phyloP scores from a whole-genome alignment of 1,139 yeast genomes.

The Yamadazyma trypodendri region DNA sequence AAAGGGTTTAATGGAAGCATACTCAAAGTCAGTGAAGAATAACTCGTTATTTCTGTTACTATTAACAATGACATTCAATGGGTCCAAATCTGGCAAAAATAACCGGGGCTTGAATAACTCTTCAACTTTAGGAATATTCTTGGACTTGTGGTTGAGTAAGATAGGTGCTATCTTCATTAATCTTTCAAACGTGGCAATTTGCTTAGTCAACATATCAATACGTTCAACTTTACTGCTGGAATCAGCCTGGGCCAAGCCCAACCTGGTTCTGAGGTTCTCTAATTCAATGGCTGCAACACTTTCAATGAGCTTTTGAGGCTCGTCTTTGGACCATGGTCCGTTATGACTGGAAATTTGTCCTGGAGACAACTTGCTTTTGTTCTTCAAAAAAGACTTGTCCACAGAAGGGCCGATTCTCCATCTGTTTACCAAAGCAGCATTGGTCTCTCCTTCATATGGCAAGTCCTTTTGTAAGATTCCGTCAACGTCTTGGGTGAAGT shows the following conservation, averaged over 20 bases:
- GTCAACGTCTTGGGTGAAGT: conserved; percentile 63
- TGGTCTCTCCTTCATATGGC: conserved; percentile 66
- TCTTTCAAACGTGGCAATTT: conserved; percentile 59
- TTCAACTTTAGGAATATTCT: conserved; percentile 55
- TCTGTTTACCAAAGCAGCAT: conserved; percentile 55
- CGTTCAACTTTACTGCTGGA: conserved; percentile 45
- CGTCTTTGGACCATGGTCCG: conserved; percentile 75
- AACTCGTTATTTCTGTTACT: conserved; percentile 35
- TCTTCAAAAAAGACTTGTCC: conserved; percentile 75
- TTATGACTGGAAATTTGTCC: conserved; percentile 44
- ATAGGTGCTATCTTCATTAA: conserved; percentile 53
- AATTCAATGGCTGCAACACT: conserved; percentile 68
- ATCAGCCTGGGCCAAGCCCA: conserved; percentile 56
- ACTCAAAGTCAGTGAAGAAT: conserved; percentile 78
- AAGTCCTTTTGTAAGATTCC: conserved; percentile 36
- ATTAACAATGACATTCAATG: conserved; percentile 71
- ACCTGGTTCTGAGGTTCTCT: conserved; percentile 57
- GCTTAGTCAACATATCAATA: conserved; percentile 41
- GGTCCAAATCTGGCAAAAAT: conserved; percentile 82
- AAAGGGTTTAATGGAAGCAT: conserved; percentile 76
- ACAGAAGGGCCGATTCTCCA: conserved; percentile 93
- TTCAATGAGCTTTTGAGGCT: conserved; percentile 59
- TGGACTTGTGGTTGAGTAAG: conserved; percentile 51
- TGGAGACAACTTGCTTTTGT: conserved; percentile 49
- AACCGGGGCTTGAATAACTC: conserved; percentile 73